phyloP scores from a whole-genome alignment of 108 stramenopile genomes.

The Ochromonas danica region DNA sequence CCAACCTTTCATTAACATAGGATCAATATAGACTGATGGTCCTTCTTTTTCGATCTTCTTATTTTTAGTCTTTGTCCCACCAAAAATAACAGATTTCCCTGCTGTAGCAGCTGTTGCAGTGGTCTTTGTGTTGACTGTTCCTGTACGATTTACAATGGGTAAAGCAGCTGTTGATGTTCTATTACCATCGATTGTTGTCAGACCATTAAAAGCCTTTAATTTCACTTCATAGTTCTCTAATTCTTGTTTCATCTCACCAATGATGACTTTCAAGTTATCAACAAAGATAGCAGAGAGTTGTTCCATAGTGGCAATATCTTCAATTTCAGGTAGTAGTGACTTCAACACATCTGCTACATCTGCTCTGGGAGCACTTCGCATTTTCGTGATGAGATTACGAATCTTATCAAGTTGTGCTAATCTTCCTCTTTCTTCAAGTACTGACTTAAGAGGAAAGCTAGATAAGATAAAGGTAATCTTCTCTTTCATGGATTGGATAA shows the following conservation, averaged over 20 bases:
- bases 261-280: not conserved
- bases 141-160: not conserved
- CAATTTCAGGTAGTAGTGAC: conserved; percentile 26
- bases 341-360: not conserved
- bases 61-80: not conserved
- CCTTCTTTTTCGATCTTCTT: not conserved
- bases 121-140: not conserved
- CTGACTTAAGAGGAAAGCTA: conserved; percentile 43
- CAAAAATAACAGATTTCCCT: not conserved
- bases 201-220: not conserved
- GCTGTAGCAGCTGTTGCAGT: not conserved
- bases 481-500: conserved; percentile 27
- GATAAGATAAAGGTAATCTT: conserved; percentile 42
- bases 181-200: not conserved
- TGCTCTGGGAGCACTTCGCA: not conserved
- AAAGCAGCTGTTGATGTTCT: not conserved
- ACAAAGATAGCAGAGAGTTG: not conserved
- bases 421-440: conserved; percentile 49
- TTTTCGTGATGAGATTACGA: not conserved
- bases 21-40: not conserved
- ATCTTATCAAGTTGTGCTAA: conserved; percentile 3
- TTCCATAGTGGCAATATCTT: conserved; percentile 36
- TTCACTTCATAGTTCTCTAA: not conserved
- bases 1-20: conserved; percentile 20
- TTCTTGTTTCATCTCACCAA: not conserved